phyloP scores from a whole-genome alignment of 805 yeast genomes.

The Geotrichum ghanense region DNA sequence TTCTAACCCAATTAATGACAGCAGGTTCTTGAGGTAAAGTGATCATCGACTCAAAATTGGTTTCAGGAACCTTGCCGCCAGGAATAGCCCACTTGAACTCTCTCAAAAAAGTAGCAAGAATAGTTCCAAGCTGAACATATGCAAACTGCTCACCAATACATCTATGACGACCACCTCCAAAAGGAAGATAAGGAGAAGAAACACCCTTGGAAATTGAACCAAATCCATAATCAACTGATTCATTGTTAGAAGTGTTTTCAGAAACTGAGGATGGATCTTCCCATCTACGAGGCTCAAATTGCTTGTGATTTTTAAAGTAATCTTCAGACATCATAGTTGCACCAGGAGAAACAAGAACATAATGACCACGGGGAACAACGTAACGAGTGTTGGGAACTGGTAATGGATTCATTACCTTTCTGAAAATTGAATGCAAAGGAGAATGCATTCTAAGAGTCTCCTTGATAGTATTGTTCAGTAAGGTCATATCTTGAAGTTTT shows the following conservation, averaged over 20 bases:
- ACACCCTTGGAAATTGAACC: constrained; percentile 96
- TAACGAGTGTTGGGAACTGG: constrained; percentile 68
- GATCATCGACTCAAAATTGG: constrained; percentile 86
- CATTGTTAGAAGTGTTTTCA: constrained; percentile 18
- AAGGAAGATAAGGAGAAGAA: constrained; percentile 88
- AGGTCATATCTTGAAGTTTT: constrained; percentile 66
- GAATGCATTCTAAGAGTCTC: constrained; percentile 93
- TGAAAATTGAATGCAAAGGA: constrained; percentile 92
- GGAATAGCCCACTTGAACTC: constrained; percentile 67
- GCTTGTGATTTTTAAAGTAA: constrained; percentile 66
- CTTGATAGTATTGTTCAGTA: constrained; percentile 72
- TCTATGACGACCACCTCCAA: constrained; percentile 99
- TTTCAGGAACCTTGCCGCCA: constrained; percentile 34
- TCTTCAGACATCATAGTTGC: constrained; percentile 66
- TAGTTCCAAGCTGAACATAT: constrained; percentile 79
- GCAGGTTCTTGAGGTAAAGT: constrained; percentile 72
- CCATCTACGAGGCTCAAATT: constrained; percentile 89
- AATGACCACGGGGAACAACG: constrained; percentile 82
- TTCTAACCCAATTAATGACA: constrained; percentile 19
- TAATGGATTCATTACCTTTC: constrained; percentile 72
- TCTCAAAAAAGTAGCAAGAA: constrained; percentile 63
- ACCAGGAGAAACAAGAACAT: constrained; percentile 90
- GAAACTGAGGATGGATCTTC: constrained; percentile 19
- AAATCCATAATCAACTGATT: constrained; percentile 82
- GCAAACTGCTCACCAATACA: constrained; percentile 99